These are phyloP conservation scores for Rickenella mellea DNA, from an alignment of 768 basidiomycete species.

Conservation along the genomic window DNA sequence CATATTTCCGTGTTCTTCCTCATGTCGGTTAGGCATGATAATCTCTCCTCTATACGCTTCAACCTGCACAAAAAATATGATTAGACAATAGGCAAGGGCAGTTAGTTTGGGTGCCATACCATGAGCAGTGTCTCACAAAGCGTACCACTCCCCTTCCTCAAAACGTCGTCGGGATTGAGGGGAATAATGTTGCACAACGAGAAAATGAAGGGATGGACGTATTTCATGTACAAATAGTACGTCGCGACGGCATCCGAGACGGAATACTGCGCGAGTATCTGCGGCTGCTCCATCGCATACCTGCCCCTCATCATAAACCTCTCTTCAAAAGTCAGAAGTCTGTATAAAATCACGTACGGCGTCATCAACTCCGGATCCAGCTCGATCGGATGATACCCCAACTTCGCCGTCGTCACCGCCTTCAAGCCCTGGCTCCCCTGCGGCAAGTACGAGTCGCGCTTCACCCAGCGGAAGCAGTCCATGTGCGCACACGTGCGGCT, in stretches of 20 bases:
- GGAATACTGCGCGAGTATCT: slow-evolving; percentile 91
- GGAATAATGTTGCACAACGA: slow-evolving; percentile 99
- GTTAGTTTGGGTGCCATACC: slow-evolving; percentile 41
- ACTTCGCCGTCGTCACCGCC: slow-evolving; percentile 91
- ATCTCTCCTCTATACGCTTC: slow-evolving; percentile 88
- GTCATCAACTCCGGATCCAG: slow-evolving; percentile 99
- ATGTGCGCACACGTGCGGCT: slow-evolving; percentile 88
- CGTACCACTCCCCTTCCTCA: slow-evolving; percentile 93
- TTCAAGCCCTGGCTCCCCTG: slow-evolving; percentile 98
- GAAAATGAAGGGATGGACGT: slow-evolving; percentile 99
- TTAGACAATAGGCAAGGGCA: background rate
- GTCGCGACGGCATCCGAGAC: slow-evolving; percentile 99
- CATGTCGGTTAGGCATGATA: slow-evolving; percentile 97
- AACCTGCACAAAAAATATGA: slow-evolving; percentile 43
- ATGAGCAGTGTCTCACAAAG: slow-evolving; percentile 96
- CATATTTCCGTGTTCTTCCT: slow-evolving; percentile 85
- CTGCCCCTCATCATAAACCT: slow-evolving; percentile 28
- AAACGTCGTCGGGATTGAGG: slow-evolving; percentile 89
- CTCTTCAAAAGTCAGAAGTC: background rate
- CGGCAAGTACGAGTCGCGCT: slow-evolving; percentile 95
- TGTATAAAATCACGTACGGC: slow-evolving; percentile 65
- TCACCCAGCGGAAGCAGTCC: slow-evolving; percentile 99
- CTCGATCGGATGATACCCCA: slow-evolving; percentile 95
- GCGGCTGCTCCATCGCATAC: slow-evolving; percentile 94
- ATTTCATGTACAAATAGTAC: slow-evolving; percentile 99